Conservation (phyloP, 176 grass and related monocot genomes). For the Carex myosuroides region DNA sequence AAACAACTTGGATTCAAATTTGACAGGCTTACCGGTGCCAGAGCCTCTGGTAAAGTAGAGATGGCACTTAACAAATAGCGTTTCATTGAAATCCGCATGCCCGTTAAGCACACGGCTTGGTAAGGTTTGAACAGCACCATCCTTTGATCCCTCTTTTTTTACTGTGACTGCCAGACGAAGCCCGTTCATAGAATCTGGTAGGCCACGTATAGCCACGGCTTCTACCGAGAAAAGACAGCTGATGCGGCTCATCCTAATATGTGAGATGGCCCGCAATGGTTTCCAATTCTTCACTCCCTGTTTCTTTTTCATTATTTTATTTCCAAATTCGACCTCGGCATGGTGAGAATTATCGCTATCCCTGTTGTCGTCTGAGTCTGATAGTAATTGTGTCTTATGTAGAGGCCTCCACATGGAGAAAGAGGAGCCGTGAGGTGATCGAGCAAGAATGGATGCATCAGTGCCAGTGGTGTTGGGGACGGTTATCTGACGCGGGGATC, state of each 20-base stretch:
- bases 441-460: conserved; percentile 10
- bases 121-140: conserved; percentile 59
- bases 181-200: conserved; percentile 45
- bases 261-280: conserved; percentile 63
- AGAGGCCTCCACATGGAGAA: conserved; percentile 17
- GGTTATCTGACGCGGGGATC: background rate
- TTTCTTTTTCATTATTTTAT: background rate
- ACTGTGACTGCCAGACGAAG: conserved; percentile 59
- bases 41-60: conserved; percentile 59
- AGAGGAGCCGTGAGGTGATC: conserved; percentile 5
- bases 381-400: background rate
- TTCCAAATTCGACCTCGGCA: background rate
- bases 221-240: conserved; percentile 73
- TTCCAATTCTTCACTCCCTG: conserved; percentile 48
- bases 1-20: conserved; percentile 57
- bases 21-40: conserved; percentile 56
- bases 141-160: conserved; percentile 57
- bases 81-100: conserved; percentile 66
- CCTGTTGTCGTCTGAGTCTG: background rate
- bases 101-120: conserved; percentile 43
- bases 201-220: conserved; percentile 32
- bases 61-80: conserved; percentile 60
- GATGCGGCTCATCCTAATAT: conserved; percentile 53
- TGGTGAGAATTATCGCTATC: background rate
- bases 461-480: background rate